phyloP scores from a whole-genome alignment of 2,329 filamentous ascomycete species.

The Fusarium sp. region DNA sequence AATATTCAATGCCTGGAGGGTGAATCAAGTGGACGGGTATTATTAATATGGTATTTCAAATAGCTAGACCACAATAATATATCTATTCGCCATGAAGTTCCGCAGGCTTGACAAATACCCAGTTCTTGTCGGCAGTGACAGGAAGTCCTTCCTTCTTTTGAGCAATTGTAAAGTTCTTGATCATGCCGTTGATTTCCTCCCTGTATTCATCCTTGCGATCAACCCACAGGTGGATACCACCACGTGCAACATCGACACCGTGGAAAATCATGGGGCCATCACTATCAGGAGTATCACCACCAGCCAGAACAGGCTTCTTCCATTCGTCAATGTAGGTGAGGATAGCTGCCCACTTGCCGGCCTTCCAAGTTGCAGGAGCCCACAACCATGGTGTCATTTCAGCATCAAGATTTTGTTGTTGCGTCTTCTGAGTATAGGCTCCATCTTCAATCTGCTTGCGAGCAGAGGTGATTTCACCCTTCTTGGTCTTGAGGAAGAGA shows the following conservation, averaged over 20 bases:
- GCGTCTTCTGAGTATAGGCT: constrained; percentile 51
- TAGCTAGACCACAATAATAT: background rate
- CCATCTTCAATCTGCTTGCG: constrained; percentile 59
- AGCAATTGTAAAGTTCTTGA: constrained; percentile 52
- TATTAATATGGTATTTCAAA: background rate
- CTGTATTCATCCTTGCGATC: constrained; percentile 57
- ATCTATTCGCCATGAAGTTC: constrained; percentile 51
- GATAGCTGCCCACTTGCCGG: constrained; percentile 62
- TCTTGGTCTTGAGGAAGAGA: constrained; percentile 54
- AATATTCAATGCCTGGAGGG: background rate
- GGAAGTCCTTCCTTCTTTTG: constrained; percentile 56
- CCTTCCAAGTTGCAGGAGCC: constrained; percentile 61
- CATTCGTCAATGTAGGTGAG: constrained; percentile 61
- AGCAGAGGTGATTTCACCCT: constrained; percentile 53
- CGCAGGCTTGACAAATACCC: constrained; percentile 59
- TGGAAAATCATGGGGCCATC: constrained; percentile 63
- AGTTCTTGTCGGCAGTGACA: constrained; percentile 63
- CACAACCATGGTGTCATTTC: constrained; percentile 60
- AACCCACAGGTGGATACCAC: constrained; percentile 61
- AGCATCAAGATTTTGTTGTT: constrained; percentile 56
- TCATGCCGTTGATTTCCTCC: constrained; percentile 57
- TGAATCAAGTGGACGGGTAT: background rate
- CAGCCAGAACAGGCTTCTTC: constrained; percentile 60
- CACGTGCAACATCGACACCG: constrained; percentile 59
- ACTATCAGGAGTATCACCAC: constrained; percentile 61